Evolutionary conservation across 1,284 basidiomycete species (phyloP).

Genomic region (Fomitopsis palustris): DNA sequence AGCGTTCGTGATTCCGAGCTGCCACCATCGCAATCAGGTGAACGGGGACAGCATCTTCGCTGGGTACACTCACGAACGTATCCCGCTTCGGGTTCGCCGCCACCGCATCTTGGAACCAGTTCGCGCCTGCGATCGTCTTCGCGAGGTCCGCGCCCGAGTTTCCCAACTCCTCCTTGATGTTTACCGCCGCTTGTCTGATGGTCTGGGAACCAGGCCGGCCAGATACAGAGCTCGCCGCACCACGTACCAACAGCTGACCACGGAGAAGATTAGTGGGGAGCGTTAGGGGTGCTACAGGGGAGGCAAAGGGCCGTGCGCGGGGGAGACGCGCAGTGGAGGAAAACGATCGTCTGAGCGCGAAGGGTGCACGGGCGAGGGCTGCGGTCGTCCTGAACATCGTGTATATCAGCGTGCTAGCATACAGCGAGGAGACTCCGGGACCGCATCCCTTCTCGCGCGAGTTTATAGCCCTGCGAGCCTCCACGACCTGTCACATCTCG

Average conservation of each 20-base stretch:
- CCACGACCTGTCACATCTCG: not conserved
- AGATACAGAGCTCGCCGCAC: constrained; percentile 59
- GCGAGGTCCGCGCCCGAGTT: constrained; percentile 71
- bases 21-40: not conserved
- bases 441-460: not conserved
- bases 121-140: constrained; percentile 67
- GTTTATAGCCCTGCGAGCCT: not conserved
- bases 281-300: not conserved
- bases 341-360: constrained; percentile 13
- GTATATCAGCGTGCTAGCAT: not conserved
- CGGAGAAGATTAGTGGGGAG: not conserved
- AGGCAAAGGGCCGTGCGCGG: not conserved
- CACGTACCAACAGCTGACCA: constrained; percentile 16
- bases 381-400: constrained; percentile 15
- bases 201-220: constrained; percentile 70
- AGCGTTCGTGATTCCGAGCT: constrained; percentile 69
- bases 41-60: not conserved
- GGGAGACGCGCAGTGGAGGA: not conserved
- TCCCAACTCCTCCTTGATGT: constrained; percentile 73
- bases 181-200: constrained; percentile 63
- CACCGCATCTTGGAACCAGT: constrained; percentile 48
- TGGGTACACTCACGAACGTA: constrained; percentile 53
- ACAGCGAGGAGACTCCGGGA: not conserved
- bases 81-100: constrained; percentile 29
- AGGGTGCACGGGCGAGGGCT: constrained; percentile 14